phyloP scores from a whole-genome alignment of 192 early-diverging fungal species.

The Kickxella alabastrina region DNA sequence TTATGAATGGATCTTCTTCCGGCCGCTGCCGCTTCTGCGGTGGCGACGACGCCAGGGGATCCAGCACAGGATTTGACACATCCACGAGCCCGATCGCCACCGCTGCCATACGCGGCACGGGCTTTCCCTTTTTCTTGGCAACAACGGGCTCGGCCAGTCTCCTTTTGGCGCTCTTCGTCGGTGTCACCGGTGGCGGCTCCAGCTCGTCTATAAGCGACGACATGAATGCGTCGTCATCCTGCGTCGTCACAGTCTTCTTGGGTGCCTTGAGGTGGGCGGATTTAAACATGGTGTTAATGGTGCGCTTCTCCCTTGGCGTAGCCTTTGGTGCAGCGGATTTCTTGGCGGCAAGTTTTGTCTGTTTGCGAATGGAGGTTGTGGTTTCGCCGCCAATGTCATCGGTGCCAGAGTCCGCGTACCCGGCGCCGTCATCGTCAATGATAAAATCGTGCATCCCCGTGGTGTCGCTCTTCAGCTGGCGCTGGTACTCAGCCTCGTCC shows the following conservation, averaged over 20 bases:
- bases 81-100: too few relatives aligned
- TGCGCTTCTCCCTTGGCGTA: conserved; percentile 4
- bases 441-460: conserved; percentile 40
- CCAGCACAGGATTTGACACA: too few relatives aligned
- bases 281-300: conserved; percentile 38
- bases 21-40: background rate
- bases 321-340: conserved; percentile 2
- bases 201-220: conserved; percentile 38
- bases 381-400: conserved; percentile 32
- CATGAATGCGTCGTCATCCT: conserved; percentile 50
- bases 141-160: too few relatives aligned
- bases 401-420: conserved; percentile 20
- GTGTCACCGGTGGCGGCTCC: conserved; percentile 31
- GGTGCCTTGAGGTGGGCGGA: conserved; percentile 27
- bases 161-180: conserved; percentile 19
- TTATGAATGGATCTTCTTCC: background rate
- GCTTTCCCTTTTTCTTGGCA: too few relatives aligned
- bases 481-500: conserved; percentile 45
- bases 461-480: conserved; percentile 7
- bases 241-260: background rate
- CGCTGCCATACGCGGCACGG: too few relatives aligned
- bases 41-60: too few relatives aligned
- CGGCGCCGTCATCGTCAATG: conserved; percentile 46
- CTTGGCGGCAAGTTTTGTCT: background rate
- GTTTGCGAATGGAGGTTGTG: background rate